phyloP scores from a whole-genome alignment of 2,329 filamentous ascomycete genomes.

The Zymoseptoria ardabiliae region DNA sequence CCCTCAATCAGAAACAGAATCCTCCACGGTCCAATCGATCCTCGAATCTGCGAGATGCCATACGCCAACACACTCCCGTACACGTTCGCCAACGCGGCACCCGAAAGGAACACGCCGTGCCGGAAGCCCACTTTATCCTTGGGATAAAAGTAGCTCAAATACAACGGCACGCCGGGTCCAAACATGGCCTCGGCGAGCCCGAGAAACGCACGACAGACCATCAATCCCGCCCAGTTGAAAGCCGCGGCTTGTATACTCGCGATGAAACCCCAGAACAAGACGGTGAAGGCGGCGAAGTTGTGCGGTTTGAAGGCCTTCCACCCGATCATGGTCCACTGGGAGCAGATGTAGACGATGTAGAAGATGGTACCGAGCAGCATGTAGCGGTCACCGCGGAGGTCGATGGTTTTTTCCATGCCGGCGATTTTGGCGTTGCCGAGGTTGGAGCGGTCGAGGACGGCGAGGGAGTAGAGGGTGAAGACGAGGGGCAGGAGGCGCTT shows the following conservation, averaged over 20 bases:
- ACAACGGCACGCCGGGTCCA: slow-evolving; percentile 50
- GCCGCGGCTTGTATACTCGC: slow-evolving; percentile 41
- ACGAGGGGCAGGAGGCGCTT: slow-evolving; percentile 26
- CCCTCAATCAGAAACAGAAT: slow-evolving; percentile 57
- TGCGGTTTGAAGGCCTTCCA: slow-evolving; percentile 31
- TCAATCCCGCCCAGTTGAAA: slow-evolving; percentile 40
- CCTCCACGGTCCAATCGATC: slow-evolving; percentile 55
- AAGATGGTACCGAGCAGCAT: slow-evolving; percentile 48
- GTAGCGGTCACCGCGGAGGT: slow-evolving; percentile 42
- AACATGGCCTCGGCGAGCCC: slow-evolving; percentile 32
- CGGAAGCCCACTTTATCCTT: slow-evolving; percentile 50
- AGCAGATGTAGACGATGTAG: slow-evolving; percentile 42
- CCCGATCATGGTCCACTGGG: slow-evolving; percentile 40
- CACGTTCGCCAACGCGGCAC: slow-evolving; percentile 65
- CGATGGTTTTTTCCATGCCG: slow-evolving; percentile 39
- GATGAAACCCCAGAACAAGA: slow-evolving; percentile 41
- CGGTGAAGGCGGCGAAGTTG: slow-evolving; percentile 36
- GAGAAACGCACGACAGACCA: slow-evolving; percentile 44
- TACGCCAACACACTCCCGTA: slow-evolving; percentile 65
- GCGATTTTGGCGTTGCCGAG: slow-evolving; percentile 37
- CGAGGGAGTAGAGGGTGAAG: slow-evolving; percentile 27
- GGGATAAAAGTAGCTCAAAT: slow-evolving; percentile 57
- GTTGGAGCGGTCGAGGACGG: slow-evolving; percentile 27
- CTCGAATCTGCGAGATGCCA: slow-evolving; percentile 54
- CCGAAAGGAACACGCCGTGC: slow-evolving; percentile 46